Evolutionary conservation across 805 yeast species (phyloP).

Genomic region (Geotrichum ghanense): DNA sequence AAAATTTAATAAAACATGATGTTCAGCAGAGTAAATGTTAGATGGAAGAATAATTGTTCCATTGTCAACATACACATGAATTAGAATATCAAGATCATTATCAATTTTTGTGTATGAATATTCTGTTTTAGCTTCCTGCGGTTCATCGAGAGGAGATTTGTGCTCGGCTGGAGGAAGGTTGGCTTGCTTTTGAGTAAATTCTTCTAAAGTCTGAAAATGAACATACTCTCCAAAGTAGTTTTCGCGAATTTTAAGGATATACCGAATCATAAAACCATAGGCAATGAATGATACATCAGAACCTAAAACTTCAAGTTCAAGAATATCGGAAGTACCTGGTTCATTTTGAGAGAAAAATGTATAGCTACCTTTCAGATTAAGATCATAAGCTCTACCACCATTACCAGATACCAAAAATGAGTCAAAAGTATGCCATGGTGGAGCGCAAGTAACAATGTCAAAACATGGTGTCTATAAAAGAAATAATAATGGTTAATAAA

Average conservation of each 20-base stretch:
- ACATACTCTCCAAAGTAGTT: conserved; percentile 83
- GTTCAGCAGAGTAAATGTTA: conserved; percentile 50
- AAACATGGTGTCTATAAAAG: conserved; percentile 40
- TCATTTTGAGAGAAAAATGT: conserved; percentile 48
- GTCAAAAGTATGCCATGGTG: conserved; percentile 84
- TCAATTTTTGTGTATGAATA: conserved; percentile 17
- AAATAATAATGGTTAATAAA: not conserved
- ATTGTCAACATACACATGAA: conserved; percentile 55
- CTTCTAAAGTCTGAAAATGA: conserved; percentile 81
- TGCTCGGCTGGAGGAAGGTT: conserved; percentile 10
- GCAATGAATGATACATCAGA: conserved; percentile 56
- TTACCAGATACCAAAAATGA: conserved; percentile 53
- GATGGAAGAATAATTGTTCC: conserved; percentile 70
- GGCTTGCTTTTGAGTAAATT: conserved; percentile 36
- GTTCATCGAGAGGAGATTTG: conserved; percentile 9
- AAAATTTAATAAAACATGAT: conserved; percentile 52
- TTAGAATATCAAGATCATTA: conserved; percentile 68
- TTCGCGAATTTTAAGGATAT: conserved; percentile 64
- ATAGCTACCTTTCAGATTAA: conserved; percentile 54
- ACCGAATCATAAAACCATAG: conserved; percentile 71
- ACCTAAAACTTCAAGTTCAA: conserved; percentile 54
- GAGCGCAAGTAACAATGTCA: conserved; percentile 57
- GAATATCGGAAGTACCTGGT: conserved; percentile 56
- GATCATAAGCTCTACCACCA: conserved; percentile 58
- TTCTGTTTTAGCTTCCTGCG: conserved; percentile 7